phyloP scores from a whole-genome alignment of 352 stramenopile species.

The Globisporangium nodosum region DNA sequence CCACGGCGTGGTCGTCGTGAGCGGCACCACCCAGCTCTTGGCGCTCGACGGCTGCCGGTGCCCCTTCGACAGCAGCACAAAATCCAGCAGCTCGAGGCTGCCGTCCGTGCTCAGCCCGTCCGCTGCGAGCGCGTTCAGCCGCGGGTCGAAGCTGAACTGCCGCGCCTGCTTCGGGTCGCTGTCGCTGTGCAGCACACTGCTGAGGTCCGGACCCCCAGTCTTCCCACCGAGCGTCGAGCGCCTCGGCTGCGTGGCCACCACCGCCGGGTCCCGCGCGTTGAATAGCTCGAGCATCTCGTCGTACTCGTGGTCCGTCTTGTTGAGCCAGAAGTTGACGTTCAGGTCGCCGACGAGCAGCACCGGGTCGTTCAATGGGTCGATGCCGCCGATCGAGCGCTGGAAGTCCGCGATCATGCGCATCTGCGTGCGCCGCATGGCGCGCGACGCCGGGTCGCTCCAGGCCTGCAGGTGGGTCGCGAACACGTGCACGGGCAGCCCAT shows the following conservation, averaged over 20 bases:
- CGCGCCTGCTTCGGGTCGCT: conserved; percentile 29
- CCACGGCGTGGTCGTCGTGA: conserved; percentile 47
- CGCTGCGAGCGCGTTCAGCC: conserved; percentile 59
- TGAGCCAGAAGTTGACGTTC: conserved; percentile 77
- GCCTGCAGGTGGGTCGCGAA: conserved; percentile 75
- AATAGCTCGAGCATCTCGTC: conserved; percentile 75
- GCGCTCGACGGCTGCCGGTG: conserved; percentile 52
- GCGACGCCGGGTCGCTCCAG: conserved; percentile 61
- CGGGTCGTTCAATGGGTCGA: conserved; percentile 50
- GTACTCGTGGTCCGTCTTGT: conserved; percentile 68
- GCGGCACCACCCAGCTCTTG: conserved; percentile 55
- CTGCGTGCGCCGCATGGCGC: conserved; percentile 51
- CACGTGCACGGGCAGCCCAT: conserved; percentile 63
- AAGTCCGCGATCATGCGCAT: conserved; percentile 60
- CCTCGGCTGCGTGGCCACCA: conserved; percentile 13
- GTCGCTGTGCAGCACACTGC: neutral
- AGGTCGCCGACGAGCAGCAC: conserved; percentile 64
- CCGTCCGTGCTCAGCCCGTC: conserved; percentile 68
- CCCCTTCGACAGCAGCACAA: conserved; percentile 51
- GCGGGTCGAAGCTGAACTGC: conserved; percentile 68
- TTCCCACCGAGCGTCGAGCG: neutral
- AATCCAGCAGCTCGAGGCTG: conserved; percentile 69
- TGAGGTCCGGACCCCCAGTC: conserved; percentile 3
- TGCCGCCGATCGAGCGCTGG: conserved; percentile 39
- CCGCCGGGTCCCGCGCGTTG: conserved; percentile 41